phyloP scores from a whole-genome alignment of 83 land plant species.

The Thuja plicata region DNA sequence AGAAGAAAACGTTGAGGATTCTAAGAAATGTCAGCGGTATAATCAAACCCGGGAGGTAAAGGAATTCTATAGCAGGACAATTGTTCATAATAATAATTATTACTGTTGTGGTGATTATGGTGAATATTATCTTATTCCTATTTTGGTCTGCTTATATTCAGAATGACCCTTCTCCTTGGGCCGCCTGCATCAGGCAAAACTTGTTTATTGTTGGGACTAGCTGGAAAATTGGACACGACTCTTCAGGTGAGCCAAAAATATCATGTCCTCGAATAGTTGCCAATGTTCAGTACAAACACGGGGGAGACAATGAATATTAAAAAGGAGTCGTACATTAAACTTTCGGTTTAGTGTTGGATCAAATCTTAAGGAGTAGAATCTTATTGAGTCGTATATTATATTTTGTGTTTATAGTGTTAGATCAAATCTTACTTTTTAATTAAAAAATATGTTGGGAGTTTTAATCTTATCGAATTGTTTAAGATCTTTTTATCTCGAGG shows the following conservation, averaged over 20 bases:
- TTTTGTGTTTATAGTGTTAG: no score
- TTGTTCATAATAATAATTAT: background rate
- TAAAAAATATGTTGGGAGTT: no score
- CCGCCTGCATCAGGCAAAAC: constrained; percentile 5
- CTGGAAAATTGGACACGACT: background rate
- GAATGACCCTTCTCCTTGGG: constrained; percentile 4
- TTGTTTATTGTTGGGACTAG: background rate
- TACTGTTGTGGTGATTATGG: background rate
- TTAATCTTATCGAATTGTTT: no score
- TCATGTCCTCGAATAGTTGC: no score
- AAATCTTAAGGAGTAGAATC: no score
- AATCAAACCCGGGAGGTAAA: constrained; percentile 10
- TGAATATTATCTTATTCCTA: background rate
- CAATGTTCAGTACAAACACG: no score
- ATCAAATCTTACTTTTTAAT: no score
- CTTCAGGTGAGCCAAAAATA: background rate
- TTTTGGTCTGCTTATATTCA: background rate
- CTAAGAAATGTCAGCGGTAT: background rate
- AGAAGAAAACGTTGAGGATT: background rate
- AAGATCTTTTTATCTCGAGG: no score
- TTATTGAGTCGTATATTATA: no score
- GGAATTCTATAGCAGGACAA: background rate
- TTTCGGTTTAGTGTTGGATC: no score
- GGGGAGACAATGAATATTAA: no score
- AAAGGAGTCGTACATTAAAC: no score